Conservation (phyloP, 768 basidiomycete genomes). For the Cystofilobasidium ferigula region DNA sequence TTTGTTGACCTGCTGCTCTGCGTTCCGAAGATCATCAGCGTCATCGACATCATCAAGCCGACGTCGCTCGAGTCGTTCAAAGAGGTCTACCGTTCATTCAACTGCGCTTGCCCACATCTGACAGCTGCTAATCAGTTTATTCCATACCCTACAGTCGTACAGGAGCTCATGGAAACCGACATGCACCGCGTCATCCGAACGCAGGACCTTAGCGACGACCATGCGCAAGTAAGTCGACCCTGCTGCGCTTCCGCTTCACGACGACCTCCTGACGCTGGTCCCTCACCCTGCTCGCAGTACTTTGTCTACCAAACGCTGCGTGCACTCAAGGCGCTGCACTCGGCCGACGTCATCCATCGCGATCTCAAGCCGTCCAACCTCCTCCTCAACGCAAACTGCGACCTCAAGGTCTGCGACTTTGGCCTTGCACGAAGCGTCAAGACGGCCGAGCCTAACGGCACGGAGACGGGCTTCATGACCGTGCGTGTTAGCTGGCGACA, state of each 20-base stretch:
- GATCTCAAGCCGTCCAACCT: slow-evolving; percentile 96
- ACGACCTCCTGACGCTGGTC: neutral
- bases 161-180: slow-evolving; percentile 76
- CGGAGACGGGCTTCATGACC: slow-evolving; percentile 39
- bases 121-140: neutral
- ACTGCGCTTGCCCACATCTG: neutral
- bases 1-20: neutral
- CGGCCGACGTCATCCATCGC: slow-evolving; percentile 77
- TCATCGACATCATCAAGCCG: slow-evolving; percentile 85
- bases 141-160: slow-evolving; percentile 27
- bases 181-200: slow-evolving; percentile 92
- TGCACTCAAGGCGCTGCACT: slow-evolving; percentile 87
- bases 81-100: slow-evolving; percentile 52
- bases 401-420: slow-evolving; percentile 51
- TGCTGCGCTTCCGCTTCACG: neutral
- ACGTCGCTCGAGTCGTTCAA: slow-evolving; percentile 62
- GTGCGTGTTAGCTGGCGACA: neutral
- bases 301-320: slow-evolving; percentile 93
- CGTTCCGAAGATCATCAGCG: slow-evolving; percentile 75
- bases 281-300: slow-evolving; percentile 52
- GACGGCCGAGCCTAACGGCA: slow-evolving; percentile 30
- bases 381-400: slow-evolving; percentile 89
- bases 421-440: slow-evolving; percentile 23
- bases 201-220: slow-evolving; percentile 85
- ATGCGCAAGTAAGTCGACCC: slow-evolving; percentile 37